Conservation (phyloP, 1,284 basidiomycete genomes). For the Marasmius tenuissimus region DNA sequence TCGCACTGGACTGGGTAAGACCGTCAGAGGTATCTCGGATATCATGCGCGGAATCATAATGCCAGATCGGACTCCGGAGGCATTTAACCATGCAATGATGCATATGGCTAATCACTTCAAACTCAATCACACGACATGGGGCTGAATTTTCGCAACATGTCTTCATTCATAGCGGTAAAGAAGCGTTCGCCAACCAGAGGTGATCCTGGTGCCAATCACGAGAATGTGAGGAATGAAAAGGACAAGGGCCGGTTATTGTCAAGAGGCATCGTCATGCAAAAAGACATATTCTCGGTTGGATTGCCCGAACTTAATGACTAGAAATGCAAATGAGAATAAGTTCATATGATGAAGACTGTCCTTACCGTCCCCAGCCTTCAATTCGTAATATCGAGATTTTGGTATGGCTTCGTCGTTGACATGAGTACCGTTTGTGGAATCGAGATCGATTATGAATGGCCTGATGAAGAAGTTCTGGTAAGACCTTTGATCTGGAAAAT, state of each 20-base stretch:
- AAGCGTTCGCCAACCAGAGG: too few relatives aligned
- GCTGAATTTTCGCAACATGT: too few relatives aligned
- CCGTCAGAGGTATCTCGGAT: too few relatives aligned
- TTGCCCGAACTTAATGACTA: constrained; percentile 91
- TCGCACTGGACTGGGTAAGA: too few relatives aligned
- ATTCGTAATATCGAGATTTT: constrained; percentile 86
- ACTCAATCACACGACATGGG: too few relatives aligned
- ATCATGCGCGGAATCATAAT: too few relatives aligned
- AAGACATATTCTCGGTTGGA: constrained; percentile 89
- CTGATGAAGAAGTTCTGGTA: constrained; percentile 36
- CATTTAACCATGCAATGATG: too few relatives aligned
- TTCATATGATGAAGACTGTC: constrained; percentile 11
- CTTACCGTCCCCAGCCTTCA: constrained; percentile 85
- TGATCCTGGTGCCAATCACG: too few relatives aligned
- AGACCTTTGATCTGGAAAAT: constrained; percentile 3
- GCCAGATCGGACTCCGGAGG: too few relatives aligned
- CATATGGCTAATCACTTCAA: too few relatives aligned
- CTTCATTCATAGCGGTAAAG: too few relatives aligned
- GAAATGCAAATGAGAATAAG: neutral
- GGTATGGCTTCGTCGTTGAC: constrained; percentile 91
- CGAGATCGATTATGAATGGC: constrained; percentile 95
- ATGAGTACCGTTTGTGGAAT: constrained; percentile 92
- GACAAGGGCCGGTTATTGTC: constrained; percentile 9
- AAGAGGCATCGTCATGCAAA: constrained; percentile 76
- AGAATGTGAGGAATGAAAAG: too few relatives aligned